Conservation (phyloP, 2,329 filamentous ascomycete species). For the Pyrenophora tritici-repentis region DNA sequence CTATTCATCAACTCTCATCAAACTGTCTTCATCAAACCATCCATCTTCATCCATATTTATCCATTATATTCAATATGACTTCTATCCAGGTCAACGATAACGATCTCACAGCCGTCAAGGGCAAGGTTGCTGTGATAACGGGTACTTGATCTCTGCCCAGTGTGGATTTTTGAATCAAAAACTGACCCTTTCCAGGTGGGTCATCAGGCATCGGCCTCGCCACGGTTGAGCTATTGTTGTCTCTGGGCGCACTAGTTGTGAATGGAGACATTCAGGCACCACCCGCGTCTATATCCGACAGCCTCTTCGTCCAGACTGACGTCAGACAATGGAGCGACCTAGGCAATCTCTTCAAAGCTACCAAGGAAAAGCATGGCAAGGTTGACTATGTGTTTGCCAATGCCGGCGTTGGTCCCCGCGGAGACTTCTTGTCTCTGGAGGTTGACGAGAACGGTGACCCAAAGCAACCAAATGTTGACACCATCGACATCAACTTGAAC, state of each 20-base stretch:
- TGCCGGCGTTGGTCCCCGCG: conserved; percentile 58
- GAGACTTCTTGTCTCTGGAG: conserved; percentile 55
- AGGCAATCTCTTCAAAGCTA: conserved; percentile 57
- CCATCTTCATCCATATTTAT: no score
- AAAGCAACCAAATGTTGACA: conserved; percentile 50
- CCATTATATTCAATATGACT: conserved; percentile 14
- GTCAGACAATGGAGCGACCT: conserved; percentile 59
- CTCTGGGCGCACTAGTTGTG: conserved; percentile 60
- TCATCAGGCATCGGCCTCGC: conserved; percentile 65
- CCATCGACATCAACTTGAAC: conserved; percentile 58
- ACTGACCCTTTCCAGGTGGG: conserved; percentile 49
- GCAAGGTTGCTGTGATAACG: conserved; percentile 29
- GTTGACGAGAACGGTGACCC: conserved; percentile 58
- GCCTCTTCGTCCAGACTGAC: conserved; percentile 44
- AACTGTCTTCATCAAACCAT: not conserved
- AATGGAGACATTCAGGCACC: conserved; percentile 58
- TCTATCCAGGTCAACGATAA: conserved; percentile 28
- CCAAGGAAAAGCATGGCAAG: conserved; percentile 50
- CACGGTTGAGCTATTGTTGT: conserved; percentile 58
- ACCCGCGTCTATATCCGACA: conserved; percentile 16
- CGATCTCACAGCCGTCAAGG: conserved; percentile 24
- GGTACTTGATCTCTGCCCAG: conserved; percentile 12
- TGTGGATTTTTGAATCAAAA: not conserved
- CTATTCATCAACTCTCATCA: conserved; percentile 1
- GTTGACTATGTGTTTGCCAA: conserved; percentile 60